A percentile compares a stretch with the other conserved stretches of the same genome.
phyloP scores from a whole-genome alignment of 2,329 filamentous ascomycete genomes.

The Sporothrix sp. region DNA sequence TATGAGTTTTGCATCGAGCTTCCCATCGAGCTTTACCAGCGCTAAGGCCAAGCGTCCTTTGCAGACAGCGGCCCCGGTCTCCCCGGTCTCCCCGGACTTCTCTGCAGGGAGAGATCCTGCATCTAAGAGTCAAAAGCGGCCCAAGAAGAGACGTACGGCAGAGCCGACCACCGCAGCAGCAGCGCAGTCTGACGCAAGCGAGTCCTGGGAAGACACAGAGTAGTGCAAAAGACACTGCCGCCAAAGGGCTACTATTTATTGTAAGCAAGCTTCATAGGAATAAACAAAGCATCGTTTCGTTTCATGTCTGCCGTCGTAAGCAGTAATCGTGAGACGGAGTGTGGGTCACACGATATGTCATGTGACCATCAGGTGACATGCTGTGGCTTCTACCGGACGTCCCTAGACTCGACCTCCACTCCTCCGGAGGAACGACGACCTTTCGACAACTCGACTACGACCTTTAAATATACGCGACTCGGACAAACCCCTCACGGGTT shows the following conservation, averaged over 20 bases:
- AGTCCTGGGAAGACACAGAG: conserved; percentile 1
- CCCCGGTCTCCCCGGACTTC: neutral
- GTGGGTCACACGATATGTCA: too few species aligned
- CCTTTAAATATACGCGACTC: too few species aligned
- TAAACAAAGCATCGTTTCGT: neutral
- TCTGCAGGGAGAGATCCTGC: neutral
- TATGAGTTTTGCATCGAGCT: too few species aligned
- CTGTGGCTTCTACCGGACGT: too few species aligned
- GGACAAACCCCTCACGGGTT: too few species aligned
- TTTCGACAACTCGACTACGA: too few species aligned
- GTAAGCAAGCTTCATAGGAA: neutral
- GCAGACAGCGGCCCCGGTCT: neutral
- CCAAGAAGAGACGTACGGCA: neutral
- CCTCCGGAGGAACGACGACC: too few species aligned
- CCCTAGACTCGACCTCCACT: too few species aligned
- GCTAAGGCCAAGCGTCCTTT: neutral
- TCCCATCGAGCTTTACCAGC: too few species aligned
- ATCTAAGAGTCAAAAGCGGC: neutral
- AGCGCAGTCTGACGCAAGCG: neutral
- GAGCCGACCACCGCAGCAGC: neutral
- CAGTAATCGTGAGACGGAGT: too few species aligned
- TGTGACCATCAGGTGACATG: too few species aligned
- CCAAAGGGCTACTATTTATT: neutral
- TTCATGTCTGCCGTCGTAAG: conserved; percentile 1
- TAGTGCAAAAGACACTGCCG: conserved; percentile 1